phyloP scores from a whole-genome alignment of 139 green algal genomes.

The Auxenochlorella pyrenoidosa region DNA sequence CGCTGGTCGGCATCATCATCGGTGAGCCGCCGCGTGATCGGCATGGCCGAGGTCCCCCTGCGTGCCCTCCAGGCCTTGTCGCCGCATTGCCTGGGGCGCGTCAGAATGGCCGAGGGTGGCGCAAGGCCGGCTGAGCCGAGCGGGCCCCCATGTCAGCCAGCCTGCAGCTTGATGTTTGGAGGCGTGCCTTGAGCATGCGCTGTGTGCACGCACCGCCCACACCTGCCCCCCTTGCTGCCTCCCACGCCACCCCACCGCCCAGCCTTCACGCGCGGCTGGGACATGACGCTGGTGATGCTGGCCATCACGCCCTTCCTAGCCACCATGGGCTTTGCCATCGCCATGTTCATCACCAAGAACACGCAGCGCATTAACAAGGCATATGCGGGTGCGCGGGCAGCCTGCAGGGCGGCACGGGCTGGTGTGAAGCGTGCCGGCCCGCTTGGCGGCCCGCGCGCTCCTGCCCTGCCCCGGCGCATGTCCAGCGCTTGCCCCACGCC shows the following conservation, averaged over 20 bases:
- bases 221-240: background rate
- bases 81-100: too few relatives aligned
- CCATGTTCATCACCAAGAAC: constrained; percentile 43
- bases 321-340: constrained; percentile 58
- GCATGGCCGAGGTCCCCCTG: background rate
- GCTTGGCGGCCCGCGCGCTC: too few relatives aligned
- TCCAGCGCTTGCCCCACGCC: background rate
- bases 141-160: too few relatives aligned
- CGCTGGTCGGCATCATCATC: constrained; percentile 55
- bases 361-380: constrained; percentile 36
- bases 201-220: background rate
- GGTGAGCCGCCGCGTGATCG: background rate
- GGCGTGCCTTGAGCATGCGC: background rate
- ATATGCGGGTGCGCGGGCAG: constrained; percentile 24
- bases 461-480: background rate
- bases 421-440: too few relatives aligned
- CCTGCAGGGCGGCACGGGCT: background rate
- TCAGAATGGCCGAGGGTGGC: too few relatives aligned
- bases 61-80: background rate
- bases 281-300: constrained; percentile 88
- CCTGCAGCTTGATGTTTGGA: too few relatives aligned
- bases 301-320: constrained; percentile 72
- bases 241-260: background rate
- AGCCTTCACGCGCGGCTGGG: constrained; percentile 73
- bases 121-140: too few relatives aligned